Conservation (phyloP, 148 eudicot genomes). For the Amaranthus palmeri region DNA sequence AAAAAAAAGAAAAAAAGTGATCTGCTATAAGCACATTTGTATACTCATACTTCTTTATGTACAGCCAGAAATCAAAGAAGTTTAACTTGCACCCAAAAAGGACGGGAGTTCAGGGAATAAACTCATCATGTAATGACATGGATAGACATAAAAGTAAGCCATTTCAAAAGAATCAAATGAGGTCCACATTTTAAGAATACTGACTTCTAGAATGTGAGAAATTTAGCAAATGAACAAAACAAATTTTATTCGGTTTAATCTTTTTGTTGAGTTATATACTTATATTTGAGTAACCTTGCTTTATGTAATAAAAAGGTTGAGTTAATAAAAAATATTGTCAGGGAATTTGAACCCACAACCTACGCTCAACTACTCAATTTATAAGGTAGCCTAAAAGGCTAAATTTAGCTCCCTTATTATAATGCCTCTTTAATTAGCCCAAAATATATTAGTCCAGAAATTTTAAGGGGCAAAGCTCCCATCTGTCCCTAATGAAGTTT, state of each 20-base stretch:
- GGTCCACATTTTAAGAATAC: neutral
- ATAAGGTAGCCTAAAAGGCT: too few species aligned
- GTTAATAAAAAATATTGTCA: too few species aligned
- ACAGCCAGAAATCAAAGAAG: neutral
- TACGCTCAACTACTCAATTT: too few species aligned
- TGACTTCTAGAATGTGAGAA: neutral
- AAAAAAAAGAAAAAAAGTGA: constrained; percentile 3
- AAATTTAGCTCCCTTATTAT: too few species aligned
- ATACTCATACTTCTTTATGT: neutral
- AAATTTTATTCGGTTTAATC: too few species aligned
- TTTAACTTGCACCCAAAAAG: neutral
- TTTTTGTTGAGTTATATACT: too few species aligned
- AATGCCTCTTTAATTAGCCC: too few species aligned
- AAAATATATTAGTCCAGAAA: too few species aligned
- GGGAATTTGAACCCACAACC: too few species aligned
- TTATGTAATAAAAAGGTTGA: too few species aligned
- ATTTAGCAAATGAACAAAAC: neutral
- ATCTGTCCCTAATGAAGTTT: neutral
- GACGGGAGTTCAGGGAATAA: neutral
- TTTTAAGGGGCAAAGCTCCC: too few species aligned
- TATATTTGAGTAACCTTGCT: too few species aligned
- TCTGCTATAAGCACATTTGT: neutral
- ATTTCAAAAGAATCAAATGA: neutral
- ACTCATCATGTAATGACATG: neutral
- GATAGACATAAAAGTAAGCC: neutral